These are phyloP conservation scores for Fusarium sp. DNA, from an alignment of 2,329 filamentous ascomycete species.

Conservation along the genomic window DNA sequence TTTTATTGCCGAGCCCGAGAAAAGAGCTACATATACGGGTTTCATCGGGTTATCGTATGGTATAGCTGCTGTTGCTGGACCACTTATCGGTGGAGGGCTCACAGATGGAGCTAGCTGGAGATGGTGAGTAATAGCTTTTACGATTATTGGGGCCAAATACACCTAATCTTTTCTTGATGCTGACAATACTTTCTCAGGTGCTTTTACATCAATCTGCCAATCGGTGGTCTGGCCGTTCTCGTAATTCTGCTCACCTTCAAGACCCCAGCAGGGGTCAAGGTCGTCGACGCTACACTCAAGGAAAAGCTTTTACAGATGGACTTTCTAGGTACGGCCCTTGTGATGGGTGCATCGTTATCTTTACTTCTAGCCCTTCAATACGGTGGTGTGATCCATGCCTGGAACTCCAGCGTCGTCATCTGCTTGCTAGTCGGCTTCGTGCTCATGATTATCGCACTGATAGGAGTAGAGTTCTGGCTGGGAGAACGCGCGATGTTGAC, in stretches of 20 bases:
- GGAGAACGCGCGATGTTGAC: not conserved
- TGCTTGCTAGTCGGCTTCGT: not conserved
- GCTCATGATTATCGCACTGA: not conserved
- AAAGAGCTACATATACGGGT: not conserved
- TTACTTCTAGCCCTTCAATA: not conserved
- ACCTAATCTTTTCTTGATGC: no score
- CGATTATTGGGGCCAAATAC: rapidly evolving
- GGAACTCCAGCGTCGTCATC: not conserved
- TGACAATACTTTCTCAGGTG: not conserved
- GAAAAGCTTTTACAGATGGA: not conserved
- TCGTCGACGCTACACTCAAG: not conserved
- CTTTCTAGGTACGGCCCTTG: not conserved
- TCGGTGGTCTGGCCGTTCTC: not conserved
- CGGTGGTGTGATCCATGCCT: not conserved
- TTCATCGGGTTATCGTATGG: not conserved
- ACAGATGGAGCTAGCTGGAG: not conserved
- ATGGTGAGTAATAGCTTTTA: not conserved
- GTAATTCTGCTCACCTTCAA: not conserved
- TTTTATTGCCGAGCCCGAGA: not conserved
- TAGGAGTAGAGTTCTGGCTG: not conserved
- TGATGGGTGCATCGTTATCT: not conserved
- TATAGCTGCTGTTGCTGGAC: not conserved
- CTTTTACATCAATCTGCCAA: not conserved
- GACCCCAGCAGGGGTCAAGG: not conserved
- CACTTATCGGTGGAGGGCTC: not conserved